These are phyloP conservation scores for Pseudovirgaria hyperparasitica DNA, from an alignment of 2,329 filamentous ascomycete genomes.

Conservation along the genomic window DNA sequence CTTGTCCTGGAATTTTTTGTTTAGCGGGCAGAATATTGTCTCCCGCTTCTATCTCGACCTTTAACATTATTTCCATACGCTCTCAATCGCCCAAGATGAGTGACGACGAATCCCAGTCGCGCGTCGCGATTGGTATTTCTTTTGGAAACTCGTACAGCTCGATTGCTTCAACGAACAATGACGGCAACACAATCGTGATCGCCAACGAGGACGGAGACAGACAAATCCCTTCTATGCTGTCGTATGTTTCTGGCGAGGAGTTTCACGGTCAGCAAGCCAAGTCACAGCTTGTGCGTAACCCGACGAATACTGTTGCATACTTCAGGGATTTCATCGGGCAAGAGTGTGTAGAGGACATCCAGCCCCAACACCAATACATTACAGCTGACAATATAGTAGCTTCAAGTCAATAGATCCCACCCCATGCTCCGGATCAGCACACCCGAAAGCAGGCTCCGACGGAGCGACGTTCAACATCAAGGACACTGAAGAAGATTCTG, in stretches of 20 bases:
- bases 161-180: conserved; percentile 73
- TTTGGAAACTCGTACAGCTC: conserved; percentile 99
- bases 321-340: conserved; percentile 94
- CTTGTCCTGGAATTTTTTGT: conserved; percentile 1
- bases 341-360: conserved; percentile 47
- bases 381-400: conserved; percentile 23
- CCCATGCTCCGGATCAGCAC: conserved; percentile 84
- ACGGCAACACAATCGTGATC: conserved; percentile 95
- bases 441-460: conserved; percentile 63
- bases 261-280: conserved; percentile 95
- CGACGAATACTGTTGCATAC: conserved; percentile 84
- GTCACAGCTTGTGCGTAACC: conserved; percentile 81
- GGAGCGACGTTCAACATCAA: conserved; percentile 71
- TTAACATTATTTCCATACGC: not conserved
- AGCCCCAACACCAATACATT: not conserved
- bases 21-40: too few relatives aligned
- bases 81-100: conserved; percentile 28
- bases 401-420: conserved; percentile 96
- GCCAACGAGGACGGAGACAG: conserved; percentile 99
- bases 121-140: conserved; percentile 79
- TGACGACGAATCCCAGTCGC: conserved; percentile 36
- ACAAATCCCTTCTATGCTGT: conserved; percentile 88
- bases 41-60: conserved; percentile 1
- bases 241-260: conserved; percentile 91
- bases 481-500: conserved; percentile 46